Evolutionary conservation across 2,329 filamentous ascomycete genomes (phyloP).

Genomic region (Colletotrichum orbiculare): DNA sequence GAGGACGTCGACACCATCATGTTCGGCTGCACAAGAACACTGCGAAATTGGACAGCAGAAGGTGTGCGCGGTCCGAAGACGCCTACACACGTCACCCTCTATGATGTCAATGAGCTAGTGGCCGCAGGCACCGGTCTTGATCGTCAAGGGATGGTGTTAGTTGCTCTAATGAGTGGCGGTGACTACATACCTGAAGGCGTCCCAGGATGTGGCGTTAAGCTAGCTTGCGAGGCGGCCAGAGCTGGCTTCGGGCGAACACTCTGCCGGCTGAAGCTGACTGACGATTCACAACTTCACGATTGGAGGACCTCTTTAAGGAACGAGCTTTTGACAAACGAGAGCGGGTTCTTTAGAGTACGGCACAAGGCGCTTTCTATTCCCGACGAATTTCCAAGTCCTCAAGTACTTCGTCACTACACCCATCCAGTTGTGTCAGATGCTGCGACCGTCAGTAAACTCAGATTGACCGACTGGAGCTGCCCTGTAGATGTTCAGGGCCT

Average conservation of each 20-base stretch:
- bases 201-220: conserved; percentile 85
- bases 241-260: conserved; percentile 87
- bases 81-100: conserved; percentile 88
- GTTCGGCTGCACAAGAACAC: conserved; percentile 86
- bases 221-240: conserved; percentile 88
- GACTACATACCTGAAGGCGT: conserved; percentile 94
- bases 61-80: conserved; percentile 69
- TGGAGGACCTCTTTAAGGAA: conserved; percentile 81
- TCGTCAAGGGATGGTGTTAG: conserved; percentile 89
- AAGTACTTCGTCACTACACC: conserved; percentile 87
- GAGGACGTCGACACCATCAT: conserved; percentile 98
- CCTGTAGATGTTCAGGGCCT: conserved; percentile 74
- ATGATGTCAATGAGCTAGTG: conserved; percentile 69
- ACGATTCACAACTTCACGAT: conserved; percentile 66
- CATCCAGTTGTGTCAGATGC: conserved; percentile 82
- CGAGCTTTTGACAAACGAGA: conserved; percentile 87
- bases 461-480: conserved; percentile 69
- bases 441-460: conserved; percentile 66
- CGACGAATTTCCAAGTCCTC: conserved; percentile 81
- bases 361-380: conserved; percentile 82
- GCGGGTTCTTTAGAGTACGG: conserved; percentile 79
- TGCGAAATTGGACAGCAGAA: conserved; percentile 87
- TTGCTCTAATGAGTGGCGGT: conserved; percentile 94
- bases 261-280: conserved; percentile 71
- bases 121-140: conserved; percentile 69